Base-by-base conservation (phyloP, 352 stramenopile species). In the Phytophthora tentaculata region DNA sequence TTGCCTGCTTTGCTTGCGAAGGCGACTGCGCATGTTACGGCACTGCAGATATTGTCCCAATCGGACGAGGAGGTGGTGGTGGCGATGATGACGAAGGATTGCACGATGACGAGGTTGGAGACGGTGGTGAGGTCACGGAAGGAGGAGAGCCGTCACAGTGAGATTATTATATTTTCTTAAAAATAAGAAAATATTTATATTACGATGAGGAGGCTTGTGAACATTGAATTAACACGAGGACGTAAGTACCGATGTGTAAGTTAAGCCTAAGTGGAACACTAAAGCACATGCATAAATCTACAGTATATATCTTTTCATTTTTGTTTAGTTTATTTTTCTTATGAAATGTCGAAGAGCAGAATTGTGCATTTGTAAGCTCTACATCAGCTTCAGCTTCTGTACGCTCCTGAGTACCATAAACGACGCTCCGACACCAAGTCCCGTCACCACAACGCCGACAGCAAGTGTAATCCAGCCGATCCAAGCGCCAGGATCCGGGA, bases 301-400 rank as follows among this genome's bases (percentile, higher is more conserved):
- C 10, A 14, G 32, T 43, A 56, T 55, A 13, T 67, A 53, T n/a
- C 61, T 64, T 72, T 56, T 45, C 52, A 20, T 29, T 16, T 53
- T 47, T 62, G 54, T 69, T 35, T 67, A 47, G 49, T 50, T 64
- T n/a, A n/a, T 63, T 56, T 49, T 45, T 61, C 26, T 56, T 24
- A 50, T 67, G 52, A 67, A n/a, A 53, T 17, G 49, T 48, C 45
- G 23, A 39, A 61, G 1, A 28, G 54, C 12, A 45, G n/a, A 35
- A 19, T 28, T 53, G 28, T 8, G 9, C 10, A 14, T 14, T 2
- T 39, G 58, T 64, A 48, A 50, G 32, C 51, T 62, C 9, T 92
- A 95, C 61, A 95, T 73, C 5, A 95, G 79, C 64, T 95, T 95
- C 73, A 91, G 83, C 71, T 95, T 95, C 53, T 92, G 78, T 28